Conservation (phyloP, 495 filamentous ascomycete species). For the Viridothelium virens region DNA sequence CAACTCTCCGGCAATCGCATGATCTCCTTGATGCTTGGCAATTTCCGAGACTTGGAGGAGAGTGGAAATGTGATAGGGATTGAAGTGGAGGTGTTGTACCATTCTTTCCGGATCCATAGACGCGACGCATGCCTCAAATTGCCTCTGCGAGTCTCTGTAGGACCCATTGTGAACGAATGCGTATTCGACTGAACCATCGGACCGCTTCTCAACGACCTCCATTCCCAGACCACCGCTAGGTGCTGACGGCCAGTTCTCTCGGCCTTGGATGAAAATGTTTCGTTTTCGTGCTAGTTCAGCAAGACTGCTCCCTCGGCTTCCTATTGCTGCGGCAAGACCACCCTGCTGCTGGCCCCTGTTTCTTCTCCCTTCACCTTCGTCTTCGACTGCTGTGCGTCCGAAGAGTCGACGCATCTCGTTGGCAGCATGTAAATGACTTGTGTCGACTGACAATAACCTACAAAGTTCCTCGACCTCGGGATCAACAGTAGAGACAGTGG, state of each 20-base stretch:
- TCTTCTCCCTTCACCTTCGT: constrained; percentile 43
- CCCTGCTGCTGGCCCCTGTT: constrained; percentile 39
- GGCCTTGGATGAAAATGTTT: constrained; percentile 81
- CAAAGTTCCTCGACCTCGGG: constrained; percentile 39
- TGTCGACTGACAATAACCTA: constrained; percentile 65
- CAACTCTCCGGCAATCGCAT: constrained; percentile 74
- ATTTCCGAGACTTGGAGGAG: constrained; percentile 89
- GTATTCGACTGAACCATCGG: constrained; percentile 54
- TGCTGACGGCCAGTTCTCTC: constrained; percentile 81
- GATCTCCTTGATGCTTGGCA: constrained; percentile 80
- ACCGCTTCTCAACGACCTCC: constrained; percentile 53
- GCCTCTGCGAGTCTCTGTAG: constrained; percentile 69
- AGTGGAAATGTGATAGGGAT: constrained; percentile 87
- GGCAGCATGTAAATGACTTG: constrained; percentile 69
- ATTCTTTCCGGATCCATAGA: constrained; percentile 71
- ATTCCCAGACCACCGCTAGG: constrained; percentile 78
- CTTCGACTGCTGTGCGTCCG: constrained; percentile 67
- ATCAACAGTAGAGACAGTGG: constrained; percentile 25
- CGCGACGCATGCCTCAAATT: constrained; percentile 72
- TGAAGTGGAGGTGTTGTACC: constrained; percentile 56
- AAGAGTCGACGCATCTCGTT: constrained; percentile 95
- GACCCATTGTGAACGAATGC: constrained; percentile 62
- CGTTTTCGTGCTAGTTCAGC: constrained; percentile 60
- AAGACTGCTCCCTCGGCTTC: constrained; percentile 54
- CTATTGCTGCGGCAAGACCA: constrained; percentile 57